These are phyloP conservation scores for Centella asiatica DNA, from an alignment of 129 eudicot species.

Conservation along the genomic window DNA sequence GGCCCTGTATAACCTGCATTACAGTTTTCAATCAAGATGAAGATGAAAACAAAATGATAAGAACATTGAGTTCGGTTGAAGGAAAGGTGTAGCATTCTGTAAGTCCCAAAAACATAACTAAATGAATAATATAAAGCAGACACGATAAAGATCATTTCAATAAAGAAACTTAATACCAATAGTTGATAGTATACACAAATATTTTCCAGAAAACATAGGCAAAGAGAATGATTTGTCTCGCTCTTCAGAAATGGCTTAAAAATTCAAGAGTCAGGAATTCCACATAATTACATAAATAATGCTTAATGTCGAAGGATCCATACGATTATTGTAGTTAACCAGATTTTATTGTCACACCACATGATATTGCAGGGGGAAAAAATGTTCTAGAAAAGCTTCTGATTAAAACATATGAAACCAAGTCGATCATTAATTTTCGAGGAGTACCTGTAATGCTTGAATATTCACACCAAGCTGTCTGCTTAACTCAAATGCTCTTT, in stretches of 20 bases:
- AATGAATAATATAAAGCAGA: not conserved
- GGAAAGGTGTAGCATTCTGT: not conserved
- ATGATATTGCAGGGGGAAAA: not conserved
- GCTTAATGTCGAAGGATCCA: not conserved
- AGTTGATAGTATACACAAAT: not conserved
- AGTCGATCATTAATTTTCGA: not conserved
- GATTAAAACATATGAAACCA: not conserved
- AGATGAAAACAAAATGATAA: not conserved
- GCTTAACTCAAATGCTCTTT: constrained; percentile 45
- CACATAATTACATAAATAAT: no score
- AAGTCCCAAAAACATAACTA: not conserved
- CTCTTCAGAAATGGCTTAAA: not conserved
- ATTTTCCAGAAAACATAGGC: not conserved
- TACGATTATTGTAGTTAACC: not conserved
- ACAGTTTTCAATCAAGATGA: not conserved
- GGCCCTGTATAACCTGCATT: constrained; percentile 62
- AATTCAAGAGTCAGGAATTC: no score
- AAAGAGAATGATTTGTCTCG: not conserved
- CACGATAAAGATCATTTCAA: not conserved
- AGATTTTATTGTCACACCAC: not conserved
- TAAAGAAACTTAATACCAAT: not conserved
- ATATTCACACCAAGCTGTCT: constrained; percentile 34
- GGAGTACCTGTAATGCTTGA: constrained; percentile 37
- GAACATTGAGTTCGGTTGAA: not conserved
- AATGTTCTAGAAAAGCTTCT: no score